Evolutionary conservation across 2,329 filamentous ascomycete species (phyloP).

Genomic region (Alternaria consortialis): DNA sequence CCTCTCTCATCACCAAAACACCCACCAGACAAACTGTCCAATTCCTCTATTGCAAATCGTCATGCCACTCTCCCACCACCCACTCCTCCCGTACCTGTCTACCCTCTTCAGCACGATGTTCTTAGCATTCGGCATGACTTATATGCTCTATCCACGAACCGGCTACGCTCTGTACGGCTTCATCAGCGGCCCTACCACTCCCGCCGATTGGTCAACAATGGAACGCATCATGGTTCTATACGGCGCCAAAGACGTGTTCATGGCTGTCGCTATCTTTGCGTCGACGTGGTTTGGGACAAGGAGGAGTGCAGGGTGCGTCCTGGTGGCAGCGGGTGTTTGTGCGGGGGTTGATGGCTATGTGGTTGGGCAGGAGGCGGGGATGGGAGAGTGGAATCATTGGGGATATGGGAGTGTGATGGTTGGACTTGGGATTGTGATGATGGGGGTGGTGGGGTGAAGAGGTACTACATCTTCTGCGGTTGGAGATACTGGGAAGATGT

Average conservation of each 20-base stretch:
- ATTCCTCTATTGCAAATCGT: not conserved
- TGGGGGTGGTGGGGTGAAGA: not conserved
- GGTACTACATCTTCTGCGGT: not conserved
- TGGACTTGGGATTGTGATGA: constrained; percentile 28
- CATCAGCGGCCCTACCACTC: constrained; percentile 27
- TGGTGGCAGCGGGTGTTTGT: constrained; percentile 54
- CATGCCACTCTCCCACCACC: not conserved
- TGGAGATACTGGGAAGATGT: not conserved
- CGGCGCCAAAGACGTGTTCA: constrained; percentile 61
- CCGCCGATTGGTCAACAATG: constrained; percentile 51
- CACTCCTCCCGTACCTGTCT: constrained; percentile 23
- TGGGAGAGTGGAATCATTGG: constrained; percentile 61
- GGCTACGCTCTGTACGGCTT: constrained; percentile 54
- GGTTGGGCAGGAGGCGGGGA: constrained; percentile 48
- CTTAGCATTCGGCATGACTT: constrained; percentile 53
- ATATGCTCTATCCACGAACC: constrained; percentile 47
- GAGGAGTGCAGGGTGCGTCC: constrained; percentile 54
- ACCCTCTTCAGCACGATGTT: constrained; percentile 39
- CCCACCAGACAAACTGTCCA: no score
- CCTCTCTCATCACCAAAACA: not conserved
- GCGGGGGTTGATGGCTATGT: constrained; percentile 59
- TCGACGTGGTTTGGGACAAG: constrained; percentile 52
- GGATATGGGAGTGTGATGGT: constrained; percentile 48
- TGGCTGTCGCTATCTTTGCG: constrained; percentile 54
- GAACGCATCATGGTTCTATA: constrained; percentile 59